Evolutionary conservation across 2,329 filamentous ascomycete genomes (phyloP).

Genomic region (Lachnellula cervina): DNA sequence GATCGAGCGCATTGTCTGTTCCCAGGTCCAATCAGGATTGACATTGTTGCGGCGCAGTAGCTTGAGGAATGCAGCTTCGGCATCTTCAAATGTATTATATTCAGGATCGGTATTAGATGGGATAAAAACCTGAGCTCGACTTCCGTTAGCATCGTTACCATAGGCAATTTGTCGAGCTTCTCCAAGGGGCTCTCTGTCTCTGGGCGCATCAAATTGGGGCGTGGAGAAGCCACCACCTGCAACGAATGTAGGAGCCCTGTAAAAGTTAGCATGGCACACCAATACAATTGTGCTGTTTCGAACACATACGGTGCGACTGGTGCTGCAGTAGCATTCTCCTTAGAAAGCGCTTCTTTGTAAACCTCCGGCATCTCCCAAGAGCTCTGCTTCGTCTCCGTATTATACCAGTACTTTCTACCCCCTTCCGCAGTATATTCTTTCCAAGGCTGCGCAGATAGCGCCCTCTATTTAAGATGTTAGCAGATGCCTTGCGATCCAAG

Average conservation of each 20-base stretch:
- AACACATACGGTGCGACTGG: slow-evolving; percentile 42
- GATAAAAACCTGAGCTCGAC: slow-evolving; percentile 53
- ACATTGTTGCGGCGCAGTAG: slow-evolving; percentile 79
- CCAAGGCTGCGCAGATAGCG: slow-evolving; percentile 79
- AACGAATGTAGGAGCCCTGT: slow-evolving; percentile 37
- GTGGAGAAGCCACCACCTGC: slow-evolving; percentile 37
- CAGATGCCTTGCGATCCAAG: slow-evolving; percentile 14
- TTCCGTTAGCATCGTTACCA: slow-evolving; percentile 46
- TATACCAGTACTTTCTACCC: slow-evolving; percentile 92
- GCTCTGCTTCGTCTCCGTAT: slow-evolving; percentile 85
- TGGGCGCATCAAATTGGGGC: slow-evolving; percentile 29
- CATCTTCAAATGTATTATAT: slow-evolving; percentile 76
- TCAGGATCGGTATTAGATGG: slow-evolving; percentile 68
- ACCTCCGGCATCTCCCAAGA: slow-evolving; percentile 90
- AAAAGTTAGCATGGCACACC: slow-evolving; percentile 7
- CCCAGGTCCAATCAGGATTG: slow-evolving; percentile 89
- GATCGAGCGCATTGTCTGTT: slow-evolving; percentile 77
- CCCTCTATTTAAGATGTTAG: slow-evolving; percentile 50
- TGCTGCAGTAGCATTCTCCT: slow-evolving; percentile 39
- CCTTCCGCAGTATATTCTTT: slow-evolving; percentile 85
- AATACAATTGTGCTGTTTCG: background rate
- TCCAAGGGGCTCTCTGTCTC: slow-evolving; percentile 39
- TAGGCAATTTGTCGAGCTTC: slow-evolving; percentile 56
- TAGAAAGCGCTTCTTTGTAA: slow-evolving; percentile 70
- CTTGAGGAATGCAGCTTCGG: slow-evolving; percentile 89